Conservation (phyloP, 495 filamentous ascomycete species). For the Lasiosphaeris hirsuta region DNA sequence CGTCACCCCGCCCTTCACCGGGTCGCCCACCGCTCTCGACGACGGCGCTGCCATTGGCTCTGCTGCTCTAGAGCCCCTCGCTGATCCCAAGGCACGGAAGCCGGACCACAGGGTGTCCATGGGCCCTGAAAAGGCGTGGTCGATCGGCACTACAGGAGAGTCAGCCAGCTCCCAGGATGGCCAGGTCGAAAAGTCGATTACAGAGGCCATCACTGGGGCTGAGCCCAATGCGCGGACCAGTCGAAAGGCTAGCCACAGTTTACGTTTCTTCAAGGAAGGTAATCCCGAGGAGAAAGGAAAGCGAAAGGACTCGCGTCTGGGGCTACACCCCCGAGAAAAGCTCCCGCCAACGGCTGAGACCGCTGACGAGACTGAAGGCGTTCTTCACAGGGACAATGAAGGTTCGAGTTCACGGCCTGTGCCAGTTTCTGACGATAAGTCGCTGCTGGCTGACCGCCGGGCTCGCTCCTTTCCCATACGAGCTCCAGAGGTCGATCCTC, state of each 20-base stretch:
- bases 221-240: conserved; percentile 75
- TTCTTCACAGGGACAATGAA: conserved; percentile 1
- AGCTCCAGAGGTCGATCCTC: conserved; percentile 14
- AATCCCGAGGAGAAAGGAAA: conserved; percentile 55
- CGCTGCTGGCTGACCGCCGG: conserved; percentile 6
- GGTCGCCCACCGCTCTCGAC: conserved; percentile 14
- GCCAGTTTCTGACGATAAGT: conserved; percentile 3
- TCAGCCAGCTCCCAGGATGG: conserved; percentile 39
- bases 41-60: conserved; percentile 21
- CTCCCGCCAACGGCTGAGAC: conserved; percentile 23
- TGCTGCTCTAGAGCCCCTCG: conserved; percentile 32
- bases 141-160: conserved; percentile 45
- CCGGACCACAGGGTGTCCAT: conserved; percentile 39
- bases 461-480: conserved; percentile 16
- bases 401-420: background rate
- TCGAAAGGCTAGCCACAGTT: conserved; percentile 88
- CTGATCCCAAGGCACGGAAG: conserved; percentile 42
- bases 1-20: conserved; percentile 14
- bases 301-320: conserved; percentile 36
- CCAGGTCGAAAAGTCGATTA: conserved; percentile 77
- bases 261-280: conserved; percentile 91
- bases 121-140: conserved; percentile 54
- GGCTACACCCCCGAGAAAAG: conserved; percentile 31
- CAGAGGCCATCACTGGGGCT: conserved; percentile 70
- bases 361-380: conserved; percentile 11